Evolutionary conservation across 2,329 filamentous ascomycete genomes (phyloP).

Genomic region (Ophiostoma fasciatum): DNA sequence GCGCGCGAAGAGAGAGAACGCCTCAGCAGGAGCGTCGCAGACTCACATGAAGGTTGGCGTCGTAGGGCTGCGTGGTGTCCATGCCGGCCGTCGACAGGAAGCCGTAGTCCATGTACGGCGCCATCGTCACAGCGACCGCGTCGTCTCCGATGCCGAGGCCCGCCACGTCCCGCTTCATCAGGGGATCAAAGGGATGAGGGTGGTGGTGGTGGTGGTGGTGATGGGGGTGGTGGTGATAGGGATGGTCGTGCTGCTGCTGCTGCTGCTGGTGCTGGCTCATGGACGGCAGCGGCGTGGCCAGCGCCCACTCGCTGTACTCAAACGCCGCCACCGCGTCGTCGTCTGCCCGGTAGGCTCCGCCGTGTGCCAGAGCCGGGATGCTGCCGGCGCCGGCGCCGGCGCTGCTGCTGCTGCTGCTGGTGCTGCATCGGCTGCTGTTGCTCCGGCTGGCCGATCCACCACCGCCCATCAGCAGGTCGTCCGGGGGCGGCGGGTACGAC

Average conservation of each 20-base stretch:
- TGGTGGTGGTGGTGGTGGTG: too few species aligned
- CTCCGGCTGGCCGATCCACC: too few species aligned
- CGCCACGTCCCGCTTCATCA: constrained; percentile 54
- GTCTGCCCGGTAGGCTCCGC: not conserved
- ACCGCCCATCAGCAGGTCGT: constrained; percentile 49
- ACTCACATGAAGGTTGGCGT: constrained; percentile 65
- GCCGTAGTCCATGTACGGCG: constrained; percentile 52
- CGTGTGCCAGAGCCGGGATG: too few species aligned
- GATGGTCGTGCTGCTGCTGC: not conserved
- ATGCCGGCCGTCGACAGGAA: constrained; percentile 52
- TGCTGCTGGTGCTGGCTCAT: too few species aligned
- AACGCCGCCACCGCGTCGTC: constrained; percentile 21
- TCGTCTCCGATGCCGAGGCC: constrained; percentile 20
- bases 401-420: not conserved
- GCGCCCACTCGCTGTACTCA: constrained; percentile 40
- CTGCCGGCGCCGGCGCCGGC: constrained; percentile 12
- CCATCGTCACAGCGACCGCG: too few species aligned
- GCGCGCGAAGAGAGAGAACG: too few species aligned
- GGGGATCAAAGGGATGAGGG: constrained; percentile 47
- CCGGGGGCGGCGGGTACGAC: constrained; percentile 46
- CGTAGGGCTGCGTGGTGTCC: constrained; percentile 44
- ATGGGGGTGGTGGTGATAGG: too few species aligned
- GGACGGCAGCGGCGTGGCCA: constrained; percentile 39
- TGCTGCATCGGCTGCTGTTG: constrained; percentile 34
- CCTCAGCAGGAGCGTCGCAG: constrained; percentile 22